A percentile compares a stretch with the other conserved stretches of the same genome.
These are phyloP conservation scores for Penicillium turbatum DNA, from an alignment of 495 filamentous ascomycete species.

Conservation along the genomic window DNA sequence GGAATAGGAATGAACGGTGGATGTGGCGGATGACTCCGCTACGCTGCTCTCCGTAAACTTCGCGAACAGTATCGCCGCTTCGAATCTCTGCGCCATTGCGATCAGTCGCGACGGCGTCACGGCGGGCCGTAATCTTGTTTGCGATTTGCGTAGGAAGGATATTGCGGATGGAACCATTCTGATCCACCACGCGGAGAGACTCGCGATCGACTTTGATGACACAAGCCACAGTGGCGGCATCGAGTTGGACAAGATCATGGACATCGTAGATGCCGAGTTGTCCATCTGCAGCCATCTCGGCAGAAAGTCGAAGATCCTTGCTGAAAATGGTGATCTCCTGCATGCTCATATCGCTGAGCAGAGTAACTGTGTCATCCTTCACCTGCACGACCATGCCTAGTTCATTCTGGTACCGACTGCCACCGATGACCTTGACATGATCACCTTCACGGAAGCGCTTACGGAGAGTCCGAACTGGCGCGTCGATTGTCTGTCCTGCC, in stretches of 20 bases:
- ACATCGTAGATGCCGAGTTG: constrained; percentile 82
- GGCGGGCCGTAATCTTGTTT: constrained; percentile 74
- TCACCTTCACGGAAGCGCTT: constrained; percentile 93
- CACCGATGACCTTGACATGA: constrained; percentile 97
- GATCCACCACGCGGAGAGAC: constrained; percentile 82
- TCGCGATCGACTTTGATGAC: constrained; percentile 94
- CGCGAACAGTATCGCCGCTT: constrained; percentile 85
- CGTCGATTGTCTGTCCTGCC: constrained; percentile 79
- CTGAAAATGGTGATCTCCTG: constrained; percentile 97
- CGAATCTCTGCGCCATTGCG: constrained; percentile 91
- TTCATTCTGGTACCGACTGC: constrained; percentile 88
- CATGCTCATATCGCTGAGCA: constrained; percentile 85
- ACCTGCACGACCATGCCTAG: constrained; percentile 96
- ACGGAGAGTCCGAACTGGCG: constrained; percentile 85
- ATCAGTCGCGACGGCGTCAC: constrained; percentile 84
- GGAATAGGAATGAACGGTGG: constrained; percentile 80
- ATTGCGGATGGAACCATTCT: constrained; percentile 75
- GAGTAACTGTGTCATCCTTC: constrained; percentile 81
- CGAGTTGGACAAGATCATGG: constrained; percentile 90
- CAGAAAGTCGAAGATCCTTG: constrained; percentile 89
- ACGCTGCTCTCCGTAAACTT: constrained; percentile 77
- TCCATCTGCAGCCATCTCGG: constrained; percentile 77
- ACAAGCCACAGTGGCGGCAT: constrained; percentile 85
- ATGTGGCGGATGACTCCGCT: constrained; percentile 89
- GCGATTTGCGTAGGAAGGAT: constrained; percentile 87